Conservation (phyloP, 1,284 basidiomycete genomes). For the Ustilago trichophora region DNA sequence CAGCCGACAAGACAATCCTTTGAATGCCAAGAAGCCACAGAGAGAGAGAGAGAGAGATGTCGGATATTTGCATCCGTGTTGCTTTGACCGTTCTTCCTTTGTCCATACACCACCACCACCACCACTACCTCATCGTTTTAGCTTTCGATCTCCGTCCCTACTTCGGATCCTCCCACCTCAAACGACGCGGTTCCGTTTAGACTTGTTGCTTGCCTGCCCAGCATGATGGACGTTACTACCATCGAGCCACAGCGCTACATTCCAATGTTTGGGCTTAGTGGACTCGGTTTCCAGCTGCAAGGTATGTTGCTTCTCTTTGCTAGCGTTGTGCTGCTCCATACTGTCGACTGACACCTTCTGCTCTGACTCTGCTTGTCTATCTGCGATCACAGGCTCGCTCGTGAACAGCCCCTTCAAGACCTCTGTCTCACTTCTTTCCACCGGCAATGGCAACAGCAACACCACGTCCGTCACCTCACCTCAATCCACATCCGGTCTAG, state of each 20-base stretch:
- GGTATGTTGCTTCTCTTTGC: conserved; percentile 1
- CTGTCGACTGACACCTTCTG: neutral
- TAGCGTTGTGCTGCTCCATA: neutral
- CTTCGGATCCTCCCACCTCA: no score
- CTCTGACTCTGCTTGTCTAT: neutral
- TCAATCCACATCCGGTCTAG: conserved; percentile 15
- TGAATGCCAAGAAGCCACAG: no score
- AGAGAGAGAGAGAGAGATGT: no score
- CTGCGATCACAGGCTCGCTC: conserved; percentile 7
- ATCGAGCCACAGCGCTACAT: conserved; percentile 40
- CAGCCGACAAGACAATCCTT: no score
- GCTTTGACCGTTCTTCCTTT: no score
- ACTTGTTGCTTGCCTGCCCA: no score
- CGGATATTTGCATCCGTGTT: no score
- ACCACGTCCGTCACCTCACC: conserved; percentile 1
- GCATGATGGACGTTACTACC: conserved; percentile 26
- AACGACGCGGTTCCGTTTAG: no score
- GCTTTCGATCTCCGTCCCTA: no score
- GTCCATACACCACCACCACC: no score
- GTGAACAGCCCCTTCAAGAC: conserved; percentile 22
- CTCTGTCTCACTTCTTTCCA: conserved; percentile 23
- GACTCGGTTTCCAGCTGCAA: conserved; percentile 36
- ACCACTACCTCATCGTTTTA: no score
- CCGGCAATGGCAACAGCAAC: neutral
- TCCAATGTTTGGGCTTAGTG: conserved; percentile 39